A percentile compares a stretch with the other conserved stretches of the same genome.
Evolutionary conservation across 495 filamentous ascomycete genomes (phyloP).

Genomic region (Penicillium bialowiezense): DNA sequence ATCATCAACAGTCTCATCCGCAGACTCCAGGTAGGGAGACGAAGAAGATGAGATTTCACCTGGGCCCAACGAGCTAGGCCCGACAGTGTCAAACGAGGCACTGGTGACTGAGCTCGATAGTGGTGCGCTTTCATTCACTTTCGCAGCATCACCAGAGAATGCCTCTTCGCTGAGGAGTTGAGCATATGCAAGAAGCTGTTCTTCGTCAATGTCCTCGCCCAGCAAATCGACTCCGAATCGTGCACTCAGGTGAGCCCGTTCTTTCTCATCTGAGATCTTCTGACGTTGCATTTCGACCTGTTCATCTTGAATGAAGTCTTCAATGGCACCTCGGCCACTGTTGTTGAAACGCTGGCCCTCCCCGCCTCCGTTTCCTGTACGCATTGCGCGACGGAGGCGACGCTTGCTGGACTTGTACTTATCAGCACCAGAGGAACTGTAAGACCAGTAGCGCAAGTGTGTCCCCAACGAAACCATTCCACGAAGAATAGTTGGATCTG

Average conservation of each 20-base stretch:
- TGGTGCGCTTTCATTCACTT: conserved; percentile 42
- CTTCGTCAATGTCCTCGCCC: conserved; percentile 71
- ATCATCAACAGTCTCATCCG: conserved; percentile 61
- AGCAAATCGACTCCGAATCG: conserved; percentile 80
- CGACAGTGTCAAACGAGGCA: conserved; percentile 39
- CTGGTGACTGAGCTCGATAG: conserved; percentile 47
- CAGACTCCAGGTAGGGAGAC: conserved; percentile 37
- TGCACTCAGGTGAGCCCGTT: conserved; percentile 63
- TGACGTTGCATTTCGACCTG: conserved; percentile 77
- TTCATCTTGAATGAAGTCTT: conserved; percentile 81
- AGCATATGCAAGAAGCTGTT: conserved; percentile 87
- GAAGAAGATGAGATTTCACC: conserved; percentile 42
- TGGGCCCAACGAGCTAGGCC: conserved; percentile 50
- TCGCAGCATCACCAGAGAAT: conserved; percentile 58
- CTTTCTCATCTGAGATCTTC: conserved; percentile 55
- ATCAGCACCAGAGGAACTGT: conserved; percentile 69
- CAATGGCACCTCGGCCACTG: conserved; percentile 59
- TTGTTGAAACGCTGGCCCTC: conserved; percentile 55
- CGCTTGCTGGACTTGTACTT: conserved; percentile 64
- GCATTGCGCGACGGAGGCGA: conserved; percentile 55
- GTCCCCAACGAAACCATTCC: conserved; percentile 86
- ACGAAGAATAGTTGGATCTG: conserved; percentile 85
- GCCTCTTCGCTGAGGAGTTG: conserved; percentile 83
- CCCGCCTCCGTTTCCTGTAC: conserved; percentile 53
- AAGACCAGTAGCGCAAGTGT: conserved; percentile 88